phyloP scores from a whole-genome alignment of 148 eudicot genomes.

The Rhododendron kiyosumense region DNA sequence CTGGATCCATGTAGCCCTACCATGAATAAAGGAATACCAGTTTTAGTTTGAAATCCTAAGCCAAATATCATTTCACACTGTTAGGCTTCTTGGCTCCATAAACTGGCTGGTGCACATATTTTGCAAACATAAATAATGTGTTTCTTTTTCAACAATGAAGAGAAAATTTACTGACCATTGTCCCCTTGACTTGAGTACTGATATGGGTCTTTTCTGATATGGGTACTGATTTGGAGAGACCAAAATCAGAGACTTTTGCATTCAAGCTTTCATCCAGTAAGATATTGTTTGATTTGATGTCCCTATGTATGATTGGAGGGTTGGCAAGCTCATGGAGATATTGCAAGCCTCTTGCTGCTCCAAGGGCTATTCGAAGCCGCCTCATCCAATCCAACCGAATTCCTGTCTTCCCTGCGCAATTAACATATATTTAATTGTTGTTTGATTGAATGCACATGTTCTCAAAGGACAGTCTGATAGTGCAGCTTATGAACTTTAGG shows the following conservation, averaged over 20 bases:
- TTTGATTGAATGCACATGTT: not conserved
- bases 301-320: constrained; percentile 25
- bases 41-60: not conserved
- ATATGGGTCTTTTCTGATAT: constrained; percentile 13
- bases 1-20: constrained; percentile 24
- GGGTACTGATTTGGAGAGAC: constrained; percentile 16
- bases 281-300: constrained; percentile 22
- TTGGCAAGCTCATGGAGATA: constrained; percentile 29
- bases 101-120: not conserved
- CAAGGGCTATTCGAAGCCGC: constrained; percentile 19
- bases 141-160: not conserved
- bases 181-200: constrained; percentile 31
- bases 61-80: not conserved
- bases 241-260: constrained; percentile 26
- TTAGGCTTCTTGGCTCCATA: not conserved
- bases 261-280: constrained; percentile 19
- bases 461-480: not conserved
- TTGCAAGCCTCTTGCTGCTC: constrained; percentile 22
- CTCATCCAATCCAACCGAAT: constrained; percentile 21
- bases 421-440: not conserved
- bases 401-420: constrained; percentile 18
- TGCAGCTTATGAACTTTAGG: not conserved
- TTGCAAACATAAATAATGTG: not conserved
- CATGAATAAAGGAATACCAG: not conserved
- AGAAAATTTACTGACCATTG: constrained; percentile 14